Base-by-base conservation (phyloP, 1,139 yeast species). In the Magnusiomyces fungicola region DNA sequence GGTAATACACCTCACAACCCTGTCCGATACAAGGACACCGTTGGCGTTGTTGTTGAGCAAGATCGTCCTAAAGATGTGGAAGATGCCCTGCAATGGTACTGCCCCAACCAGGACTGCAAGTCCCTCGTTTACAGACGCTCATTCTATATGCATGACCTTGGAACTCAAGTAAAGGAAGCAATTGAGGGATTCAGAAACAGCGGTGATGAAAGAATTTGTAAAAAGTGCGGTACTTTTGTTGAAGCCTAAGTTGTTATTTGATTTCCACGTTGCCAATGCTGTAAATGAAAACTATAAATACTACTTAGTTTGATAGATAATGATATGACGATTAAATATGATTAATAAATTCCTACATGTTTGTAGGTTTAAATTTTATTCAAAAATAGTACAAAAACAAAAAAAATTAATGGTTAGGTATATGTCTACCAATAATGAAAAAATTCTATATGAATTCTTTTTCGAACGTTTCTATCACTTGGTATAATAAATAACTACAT, bases 21-120 rank as follows among this genome's bases (percentile, higher is more conserved):
- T 1, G 92, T 87, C 18, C 73, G 97, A 58, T 90, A 79, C 64
- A 84, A 82, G 9, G 72, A 89, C 60, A 88, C 97, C 0, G 81
- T 90, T 29, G 97, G 97, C 0, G 71, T 90, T 45, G 97, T 90
- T 5, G 86, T 90, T n/a, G 97, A 90, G 61, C 96, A 89, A 66
- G 96, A 88, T 62, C 74, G 97, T 56, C 96, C 96, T 0, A 69
- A 70, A 49, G 86, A 78, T 1, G 70, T 77, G 34, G 73, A 76
- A 52, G 96, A 87, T 63, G 75, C 76, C 55, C 71, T 86, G 56
- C 74, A 96, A 60, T 89, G 97, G 97, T 90, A 89, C 65, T 90
- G 97, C 61, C 67, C 75, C 18, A 71, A 72, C 12, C 6, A 9
- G 16, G 29, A 38, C n/a, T 90, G 97, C 68, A 70, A 69, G 53